Base-by-base conservation (phyloP, 139 green algal species). In the Coccomyxa sp. region DNA sequence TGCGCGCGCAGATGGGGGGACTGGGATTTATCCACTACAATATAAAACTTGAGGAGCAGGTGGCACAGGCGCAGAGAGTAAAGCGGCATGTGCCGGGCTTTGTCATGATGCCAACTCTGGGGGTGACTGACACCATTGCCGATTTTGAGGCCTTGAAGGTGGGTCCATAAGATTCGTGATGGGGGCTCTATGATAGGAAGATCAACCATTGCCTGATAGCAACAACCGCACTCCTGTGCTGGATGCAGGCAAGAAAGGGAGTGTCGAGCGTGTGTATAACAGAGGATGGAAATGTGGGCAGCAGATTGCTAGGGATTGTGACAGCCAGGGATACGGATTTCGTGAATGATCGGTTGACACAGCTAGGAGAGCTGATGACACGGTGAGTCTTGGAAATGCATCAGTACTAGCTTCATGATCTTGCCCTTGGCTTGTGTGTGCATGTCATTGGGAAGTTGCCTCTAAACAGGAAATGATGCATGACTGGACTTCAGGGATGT, bases 1-100 rank as follows among this genome's bases (percentile, higher is more conserved):
- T 77, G 71, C n/a, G 0, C 23, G 71, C 84, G 80, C 91, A 95
- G 90, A 68, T 95, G 58, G 97, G 97, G 27, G 97, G 95, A 82
- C 95, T 98, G 82, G 97, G 97, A 51, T 97, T 99, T 87, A 82
- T 99, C 45, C 97, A 99, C 91, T 99, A 99, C 91, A 99, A 99
- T 91, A 95, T 94, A 89, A 96, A 90, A 14, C 58, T 95, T 0
- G 94, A 97, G 82, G 94, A 98, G 89, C 97, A 99, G 91, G 88
- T 95, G 18, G 76, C 81, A 31, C 59, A 92, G n/a, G 92, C 97
- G 63, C 71, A 79, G 32, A 82, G 82, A 14, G 94, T 93, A 30
- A 99, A 99, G 88, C 82, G 60, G 27, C 90, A 96, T 86, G 88
- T 57, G n/a, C 89, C 90, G 32, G 95, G 95, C 67, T 94, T 93